Base-by-base conservation (phyloP, 2,329 filamentous ascomycete species). In the Calonectria fujianensis region DNA sequence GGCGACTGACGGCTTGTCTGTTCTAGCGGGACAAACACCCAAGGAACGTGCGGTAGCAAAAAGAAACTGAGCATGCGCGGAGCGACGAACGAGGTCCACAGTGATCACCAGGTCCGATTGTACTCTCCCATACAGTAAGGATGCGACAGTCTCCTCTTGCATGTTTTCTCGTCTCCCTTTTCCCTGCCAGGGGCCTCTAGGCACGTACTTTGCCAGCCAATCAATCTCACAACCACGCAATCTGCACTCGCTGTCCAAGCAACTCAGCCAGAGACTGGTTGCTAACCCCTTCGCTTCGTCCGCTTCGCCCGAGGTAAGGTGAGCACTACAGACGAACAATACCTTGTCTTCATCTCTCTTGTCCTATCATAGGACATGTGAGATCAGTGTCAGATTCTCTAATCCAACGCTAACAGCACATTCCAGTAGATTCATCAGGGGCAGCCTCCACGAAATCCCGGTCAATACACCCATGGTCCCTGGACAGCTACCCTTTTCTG, bases 301-400 rank as follows among this genome's bases (percentile, higher is more conserved):
- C 54, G 37, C 35, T 63, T 41, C n/a, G 50, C 14, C 32, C 32
- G 24, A 69, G 8, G 29, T 11, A 29, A 52, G 29, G 29, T 32
- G 48, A 64, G 57, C 35, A 31, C 31, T 27, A 20, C 27, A 41
- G n/a, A 24, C 39, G 45, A 70, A 18, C 35, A 50, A 39, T 37
- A 32, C 66, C 70, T 51, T 54, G 24, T 51, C 66, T 16, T 35
- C 37, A 41, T 39, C 52, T 69, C 69, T 41, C 59, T 41, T 70
- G 37, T 48, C 65, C 39, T 54, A 61, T 68, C 61, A 35, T 39
- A 64, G 69, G 76, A 77, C 74, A 66, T 74, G 52, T 74, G 73
- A 80, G 78, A 67, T 66, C 77, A 75, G 74, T 75, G 76, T 70
- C 78, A 81, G 79, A 79, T 81, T 80, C 73, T 50, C 69, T 37